Conservation (phyloP, 805 yeast species). For the Nakazawaea ambrosiae region DNA sequence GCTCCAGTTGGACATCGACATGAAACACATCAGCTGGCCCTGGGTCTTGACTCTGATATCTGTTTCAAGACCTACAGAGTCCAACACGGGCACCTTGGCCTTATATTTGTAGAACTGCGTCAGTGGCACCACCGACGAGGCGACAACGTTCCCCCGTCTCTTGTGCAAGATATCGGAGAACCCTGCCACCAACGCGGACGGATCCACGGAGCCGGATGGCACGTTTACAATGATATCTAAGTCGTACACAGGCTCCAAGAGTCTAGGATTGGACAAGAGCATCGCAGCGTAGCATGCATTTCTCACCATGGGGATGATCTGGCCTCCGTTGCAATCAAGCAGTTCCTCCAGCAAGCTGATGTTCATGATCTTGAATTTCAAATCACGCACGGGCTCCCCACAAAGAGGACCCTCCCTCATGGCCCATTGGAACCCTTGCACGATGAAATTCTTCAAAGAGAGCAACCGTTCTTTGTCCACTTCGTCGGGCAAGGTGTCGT, state of each 20-base stretch:
- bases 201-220: conserved; percentile 31
- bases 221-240: conserved; percentile 38
- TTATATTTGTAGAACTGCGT: conserved; percentile 57
- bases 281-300: conserved; percentile 81
- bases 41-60: conserved; percentile 73
- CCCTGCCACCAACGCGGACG: conserved; percentile 11
- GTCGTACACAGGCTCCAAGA: conserved; percentile 76
- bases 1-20: conserved; percentile 67
- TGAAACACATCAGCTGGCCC: conserved; percentile 69
- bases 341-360: conserved; percentile 42
- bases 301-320: conserved; percentile 74
- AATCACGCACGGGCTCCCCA: conserved; percentile 70
- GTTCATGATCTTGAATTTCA: conserved; percentile 65
- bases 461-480: conserved; percentile 47
- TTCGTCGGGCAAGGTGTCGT: conserved; percentile 72
- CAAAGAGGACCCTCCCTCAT: conserved; percentile 86
- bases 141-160: conserved; percentile 61
- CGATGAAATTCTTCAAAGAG: conserved; percentile 45
- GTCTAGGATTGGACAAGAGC: conserved; percentile 66
- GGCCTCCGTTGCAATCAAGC: conserved; percentile 50
- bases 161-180: conserved; percentile 35
- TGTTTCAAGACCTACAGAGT: conserved; percentile 82
- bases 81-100: conserved; percentile 80
- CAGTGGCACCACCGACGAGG: conserved; percentile 47
- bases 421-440: conserved; percentile 81